Conservation (phyloP, 306 rosid genomes). For the Delonix regia region DNA sequence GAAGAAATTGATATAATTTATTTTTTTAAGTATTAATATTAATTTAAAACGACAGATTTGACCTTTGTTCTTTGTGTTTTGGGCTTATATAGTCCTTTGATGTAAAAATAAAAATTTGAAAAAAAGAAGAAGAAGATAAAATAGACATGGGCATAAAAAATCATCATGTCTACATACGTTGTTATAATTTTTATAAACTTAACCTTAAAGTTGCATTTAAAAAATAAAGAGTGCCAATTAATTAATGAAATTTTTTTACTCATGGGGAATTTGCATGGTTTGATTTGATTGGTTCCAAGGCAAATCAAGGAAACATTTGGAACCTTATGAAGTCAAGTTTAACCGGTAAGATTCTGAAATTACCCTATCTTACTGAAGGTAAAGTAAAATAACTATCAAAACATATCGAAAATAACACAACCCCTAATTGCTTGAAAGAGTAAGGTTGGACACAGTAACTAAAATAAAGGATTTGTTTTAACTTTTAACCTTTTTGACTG, state of each 20-base stretch:
- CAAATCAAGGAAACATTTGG: conserved; percentile 9
- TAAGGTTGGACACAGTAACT: neutral
- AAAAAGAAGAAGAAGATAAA: neutral
- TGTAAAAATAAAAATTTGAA: too few relatives aligned
- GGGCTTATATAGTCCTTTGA: too few relatives aligned
- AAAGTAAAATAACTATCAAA: neutral
- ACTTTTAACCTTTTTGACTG: neutral
- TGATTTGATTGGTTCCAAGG: neutral
- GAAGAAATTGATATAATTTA: too few relatives aligned
- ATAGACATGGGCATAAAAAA: neutral
- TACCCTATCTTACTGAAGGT: neutral
- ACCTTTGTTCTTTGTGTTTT: too few relatives aligned
- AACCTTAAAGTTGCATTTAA: neutral
- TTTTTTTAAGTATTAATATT: too few relatives aligned
- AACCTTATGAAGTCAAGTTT: conserved; percentile 34
- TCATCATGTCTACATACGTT: neutral
- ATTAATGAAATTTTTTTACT: neutral
- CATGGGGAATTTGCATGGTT: neutral
- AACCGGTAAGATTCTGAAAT: conserved; percentile 37
- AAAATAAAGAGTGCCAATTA: neutral
- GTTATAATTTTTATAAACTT: neutral
- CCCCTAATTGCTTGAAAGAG: conserved; percentile 14
- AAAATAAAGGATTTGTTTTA: neutral
- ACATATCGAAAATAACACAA: neutral
- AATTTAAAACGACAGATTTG: too few relatives aligned